These are phyloP conservation scores for Tetramitus jugosus DNA, from an alignment of 208 protist species.

Conservation along the genomic window DNA sequence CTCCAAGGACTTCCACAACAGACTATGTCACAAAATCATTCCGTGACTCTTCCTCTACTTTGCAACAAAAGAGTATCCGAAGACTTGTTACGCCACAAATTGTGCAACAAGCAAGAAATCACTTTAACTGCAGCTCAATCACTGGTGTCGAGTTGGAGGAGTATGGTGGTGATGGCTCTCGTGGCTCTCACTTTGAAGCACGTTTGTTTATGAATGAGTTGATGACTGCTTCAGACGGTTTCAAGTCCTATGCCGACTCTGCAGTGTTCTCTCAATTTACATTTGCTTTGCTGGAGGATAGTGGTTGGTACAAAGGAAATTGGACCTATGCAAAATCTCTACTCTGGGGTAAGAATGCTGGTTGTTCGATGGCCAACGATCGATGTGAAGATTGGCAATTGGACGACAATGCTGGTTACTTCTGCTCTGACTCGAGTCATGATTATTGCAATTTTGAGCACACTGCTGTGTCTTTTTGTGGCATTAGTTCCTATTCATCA, in stretches of 20 bases:
- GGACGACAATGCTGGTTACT: neutral
- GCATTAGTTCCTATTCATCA: neutral
- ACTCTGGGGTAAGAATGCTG: neutral
- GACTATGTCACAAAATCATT: neutral
- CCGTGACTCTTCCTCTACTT: neutral
- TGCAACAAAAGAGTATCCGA: neutral
- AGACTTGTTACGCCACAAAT: neutral
- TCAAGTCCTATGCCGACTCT: neutral
- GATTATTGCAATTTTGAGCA: neutral
- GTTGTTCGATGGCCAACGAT: neutral
- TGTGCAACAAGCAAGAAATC: neutral
- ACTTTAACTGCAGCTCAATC: neutral
- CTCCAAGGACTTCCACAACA: neutral
- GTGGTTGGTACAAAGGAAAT: neutral
- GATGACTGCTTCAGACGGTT: neutral
- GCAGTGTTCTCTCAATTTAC: neutral
- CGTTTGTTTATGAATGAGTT: neutral
- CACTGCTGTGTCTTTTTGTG: neutral
- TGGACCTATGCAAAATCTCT: neutral
- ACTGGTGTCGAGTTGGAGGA: neutral
- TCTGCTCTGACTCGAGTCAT: neutral
- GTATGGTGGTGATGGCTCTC: neutral
- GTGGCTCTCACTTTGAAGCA: neutral
- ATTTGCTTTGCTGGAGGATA: neutral
- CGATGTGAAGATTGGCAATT: neutral